Conservation (phyloP, 2,329 filamentous ascomycete genomes). For the Fusarium sp. region DNA sequence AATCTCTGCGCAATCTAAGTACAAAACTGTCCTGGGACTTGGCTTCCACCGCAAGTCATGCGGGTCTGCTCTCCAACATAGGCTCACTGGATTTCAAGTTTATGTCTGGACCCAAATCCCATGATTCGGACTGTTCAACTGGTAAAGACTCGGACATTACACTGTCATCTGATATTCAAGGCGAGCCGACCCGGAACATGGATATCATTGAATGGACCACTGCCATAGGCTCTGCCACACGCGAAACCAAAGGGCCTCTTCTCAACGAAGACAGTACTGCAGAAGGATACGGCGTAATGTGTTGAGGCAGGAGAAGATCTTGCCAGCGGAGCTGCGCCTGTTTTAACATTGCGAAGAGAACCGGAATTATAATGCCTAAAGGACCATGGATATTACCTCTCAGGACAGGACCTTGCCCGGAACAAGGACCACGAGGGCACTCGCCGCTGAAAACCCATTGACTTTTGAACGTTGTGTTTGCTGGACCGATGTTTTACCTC, state of each 20-base stretch:
- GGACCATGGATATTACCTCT: not conserved
- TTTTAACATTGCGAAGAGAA: not conserved
- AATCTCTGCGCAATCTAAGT: not conserved
- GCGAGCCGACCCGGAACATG: not conserved
- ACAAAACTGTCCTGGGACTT: slow-evolving; percentile 1
- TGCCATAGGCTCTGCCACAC: not conserved
- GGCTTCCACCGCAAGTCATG: not conserved
- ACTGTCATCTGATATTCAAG: slow-evolving; percentile 3
- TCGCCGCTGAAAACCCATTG: not conserved
- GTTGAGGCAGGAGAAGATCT: not conserved
- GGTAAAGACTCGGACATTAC: slow-evolving; percentile 14
- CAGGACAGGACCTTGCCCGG: not conserved
- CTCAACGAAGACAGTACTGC: not conserved
- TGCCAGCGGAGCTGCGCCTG: not conserved
- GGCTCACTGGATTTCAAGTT: slow-evolving; percentile 12
- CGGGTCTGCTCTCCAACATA: not conserved
- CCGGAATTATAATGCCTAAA: not conserved
- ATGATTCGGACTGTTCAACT: not conserved
- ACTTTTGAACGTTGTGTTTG: not conserved
- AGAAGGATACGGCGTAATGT: slow-evolving; percentile 4
- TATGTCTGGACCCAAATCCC: slow-evolving; percentile 21
- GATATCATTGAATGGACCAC: slow-evolving; percentile 21
- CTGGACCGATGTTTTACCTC: not conserved
- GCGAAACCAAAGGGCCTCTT: not conserved
- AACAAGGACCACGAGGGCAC: not conserved